Conservation (phyloP, 1,284 basidiomycete species). For the Volvariella surrecta region DNA sequence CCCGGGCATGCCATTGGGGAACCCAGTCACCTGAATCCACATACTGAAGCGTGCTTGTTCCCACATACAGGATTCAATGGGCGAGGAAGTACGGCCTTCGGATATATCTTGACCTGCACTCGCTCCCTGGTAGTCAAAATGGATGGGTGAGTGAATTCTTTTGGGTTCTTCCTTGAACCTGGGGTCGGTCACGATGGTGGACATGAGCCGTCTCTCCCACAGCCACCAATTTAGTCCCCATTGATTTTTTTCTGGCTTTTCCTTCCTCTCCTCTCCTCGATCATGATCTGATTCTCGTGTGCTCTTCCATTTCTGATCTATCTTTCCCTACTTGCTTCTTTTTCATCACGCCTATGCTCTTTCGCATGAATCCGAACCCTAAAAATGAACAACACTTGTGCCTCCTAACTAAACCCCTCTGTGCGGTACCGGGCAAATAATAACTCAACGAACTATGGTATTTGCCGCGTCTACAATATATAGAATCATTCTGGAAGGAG, state of each 20-base stretch:
- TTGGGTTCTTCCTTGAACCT: too few species aligned
- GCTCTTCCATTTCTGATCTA: background rate
- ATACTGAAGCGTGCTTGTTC: background rate
- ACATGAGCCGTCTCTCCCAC: background rate
- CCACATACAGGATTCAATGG: slow-evolving; percentile 61
- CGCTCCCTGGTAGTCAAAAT: slow-evolving; percentile 69
- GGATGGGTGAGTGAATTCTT: slow-evolving; percentile 38
- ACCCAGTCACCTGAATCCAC: too few species aligned
- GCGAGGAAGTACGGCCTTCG: slow-evolving; percentile 88
- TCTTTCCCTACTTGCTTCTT: too few species aligned
- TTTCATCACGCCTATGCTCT: too few species aligned
- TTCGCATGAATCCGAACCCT: too few species aligned
- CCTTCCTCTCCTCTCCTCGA: background rate
- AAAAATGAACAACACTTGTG: too few species aligned
- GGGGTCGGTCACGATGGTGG: slow-evolving; percentile 3
- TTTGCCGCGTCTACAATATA: background rate
- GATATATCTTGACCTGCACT: slow-evolving; percentile 79
- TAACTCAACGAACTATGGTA: too few species aligned
- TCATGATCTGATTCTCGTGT: slow-evolving; percentile 7
- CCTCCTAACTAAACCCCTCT: too few species aligned
- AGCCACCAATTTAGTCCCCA: too few species aligned
- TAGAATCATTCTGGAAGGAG: slow-evolving; percentile 39
- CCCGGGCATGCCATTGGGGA: too few species aligned
- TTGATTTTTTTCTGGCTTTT: background rate
- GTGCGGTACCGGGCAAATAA: too few species aligned